phyloP scores from a whole-genome alignment of 192 early-diverging fungal species.

The Gaertneriomyces semiglobifer region DNA sequence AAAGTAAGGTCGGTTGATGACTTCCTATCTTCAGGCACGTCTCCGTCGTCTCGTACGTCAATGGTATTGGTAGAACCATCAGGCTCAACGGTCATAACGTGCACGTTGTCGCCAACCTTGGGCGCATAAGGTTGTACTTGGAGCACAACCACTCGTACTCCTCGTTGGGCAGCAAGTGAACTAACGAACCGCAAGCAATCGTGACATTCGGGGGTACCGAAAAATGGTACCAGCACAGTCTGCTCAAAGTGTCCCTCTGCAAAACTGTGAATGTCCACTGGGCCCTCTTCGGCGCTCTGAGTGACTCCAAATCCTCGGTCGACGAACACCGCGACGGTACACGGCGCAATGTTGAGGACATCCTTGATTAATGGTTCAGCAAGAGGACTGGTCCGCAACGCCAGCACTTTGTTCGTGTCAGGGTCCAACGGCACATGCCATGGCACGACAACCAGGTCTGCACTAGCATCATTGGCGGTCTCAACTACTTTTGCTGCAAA shows the following conservation, averaged over 20 bases:
- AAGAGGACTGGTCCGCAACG: constrained; percentile 7
- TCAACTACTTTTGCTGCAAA: constrained; percentile 66
- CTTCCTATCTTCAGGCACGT: neutral
- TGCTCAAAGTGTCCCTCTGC: constrained; percentile 44
- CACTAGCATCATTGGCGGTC: constrained; percentile 47
- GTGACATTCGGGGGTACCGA: constrained; percentile 73
- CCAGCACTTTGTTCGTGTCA: constrained; percentile 6
- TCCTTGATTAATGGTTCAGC: constrained; percentile 28
- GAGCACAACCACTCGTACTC: constrained; percentile 18
- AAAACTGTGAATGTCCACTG: neutral
- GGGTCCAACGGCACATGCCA: constrained; percentile 29
- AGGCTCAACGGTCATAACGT: too few relatives aligned
- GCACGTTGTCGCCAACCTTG: neutral
- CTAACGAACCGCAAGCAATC: constrained; percentile 57
- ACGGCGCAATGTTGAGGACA: constrained; percentile 42
- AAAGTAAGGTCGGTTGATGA: neutral
- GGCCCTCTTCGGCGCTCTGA: neutral
- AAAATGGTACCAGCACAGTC: constrained; percentile 66
- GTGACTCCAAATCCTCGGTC: constrained; percentile 64
- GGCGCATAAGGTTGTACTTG: neutral
- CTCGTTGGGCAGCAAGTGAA: constrained; percentile 40
- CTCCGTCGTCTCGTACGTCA: neutral
- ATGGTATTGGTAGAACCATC: neutral
- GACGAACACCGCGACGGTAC: constrained; percentile 59
- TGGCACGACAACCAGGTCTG: constrained; percentile 69